A percentile compares a stretch with the other conserved stretches of the same genome.
Conservation (phyloP, 2,329 filamentous ascomycete species). For the Ophiostoma quercus region DNA sequence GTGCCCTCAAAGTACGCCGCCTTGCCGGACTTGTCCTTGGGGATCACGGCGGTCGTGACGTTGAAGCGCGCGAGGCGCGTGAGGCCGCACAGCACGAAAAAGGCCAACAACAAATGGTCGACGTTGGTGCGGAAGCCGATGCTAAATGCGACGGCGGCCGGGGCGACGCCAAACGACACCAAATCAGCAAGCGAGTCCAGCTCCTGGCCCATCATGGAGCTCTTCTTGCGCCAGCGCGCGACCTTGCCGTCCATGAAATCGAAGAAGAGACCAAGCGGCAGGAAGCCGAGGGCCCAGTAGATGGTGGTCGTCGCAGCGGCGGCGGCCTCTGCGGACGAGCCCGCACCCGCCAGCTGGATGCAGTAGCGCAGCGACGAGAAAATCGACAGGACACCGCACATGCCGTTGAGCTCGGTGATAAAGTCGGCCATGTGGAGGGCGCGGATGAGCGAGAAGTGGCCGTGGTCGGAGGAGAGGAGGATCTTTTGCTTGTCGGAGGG, state of each 20-base stretch:
- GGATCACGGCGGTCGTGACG: slow-evolving; percentile 81
- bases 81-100: slow-evolving; percentile 92
- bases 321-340: slow-evolving; percentile 34
- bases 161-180: slow-evolving; percentile 91
- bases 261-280: slow-evolving; percentile 92
- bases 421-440: slow-evolving; percentile 75
- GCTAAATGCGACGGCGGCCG: slow-evolving; percentile 80
- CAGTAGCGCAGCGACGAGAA: slow-evolving; percentile 94
- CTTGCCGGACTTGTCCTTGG: slow-evolving; percentile 89
- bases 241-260: slow-evolving; percentile 98
- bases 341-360: slow-evolving; percentile 45
- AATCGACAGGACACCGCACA: slow-evolving; percentile 90
- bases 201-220: slow-evolving; percentile 95
- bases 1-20: slow-evolving; percentile 95
- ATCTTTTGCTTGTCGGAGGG: slow-evolving; percentile 67
- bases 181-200: slow-evolving; percentile 92
- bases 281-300: slow-evolving; percentile 77
- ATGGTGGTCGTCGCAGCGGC: slow-evolving; percentile 58
- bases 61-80: slow-evolving; percentile 96
- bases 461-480: slow-evolving; percentile 62
- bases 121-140: slow-evolving; percentile 78
- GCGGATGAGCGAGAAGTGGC: slow-evolving; percentile 66
- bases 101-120: slow-evolving; percentile 74
- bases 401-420: slow-evolving; percentile 77
- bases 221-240: slow-evolving; percentile 93